phyloP scores from a whole-genome alignment of 805 yeast species.

The Cyberlindnera samutprakarnensis region DNA sequence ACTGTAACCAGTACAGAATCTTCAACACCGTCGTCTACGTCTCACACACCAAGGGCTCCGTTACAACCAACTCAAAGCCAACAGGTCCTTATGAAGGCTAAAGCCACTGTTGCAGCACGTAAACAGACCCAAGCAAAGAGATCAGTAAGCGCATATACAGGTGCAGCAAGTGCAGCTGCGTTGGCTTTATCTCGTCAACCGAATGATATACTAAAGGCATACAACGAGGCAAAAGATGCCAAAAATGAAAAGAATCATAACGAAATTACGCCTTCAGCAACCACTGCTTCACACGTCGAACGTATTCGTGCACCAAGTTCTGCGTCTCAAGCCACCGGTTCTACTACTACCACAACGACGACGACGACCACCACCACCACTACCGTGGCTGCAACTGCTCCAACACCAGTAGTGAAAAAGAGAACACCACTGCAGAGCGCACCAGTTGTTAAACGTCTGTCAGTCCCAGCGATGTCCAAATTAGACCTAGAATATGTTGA shows the following conservation, averaged over 20 bases:
- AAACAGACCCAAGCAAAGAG: slow-evolving; percentile 11
- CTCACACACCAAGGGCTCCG: slow-evolving; percentile 10
- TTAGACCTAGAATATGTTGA: slow-evolving; percentile 54
- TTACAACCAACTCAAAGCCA: slow-evolving; percentile 18
- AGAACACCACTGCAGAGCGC: slow-evolving; percentile 1
- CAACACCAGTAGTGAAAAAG: too few relatives aligned
- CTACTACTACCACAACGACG: slow-evolving; percentile 1
- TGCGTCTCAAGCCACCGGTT: slow-evolving; percentile 5
- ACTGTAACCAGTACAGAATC: slow-evolving; percentile 3
- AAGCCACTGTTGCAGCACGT: slow-evolving; percentile 23
- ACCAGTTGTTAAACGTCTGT: not conserved
- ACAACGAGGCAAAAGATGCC: slow-evolving; percentile 9
- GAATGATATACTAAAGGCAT: slow-evolving; percentile 19
- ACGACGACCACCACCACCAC: slow-evolving; percentile 2
- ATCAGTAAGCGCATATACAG: slow-evolving; percentile 3
- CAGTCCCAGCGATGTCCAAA: slow-evolving; percentile 40
- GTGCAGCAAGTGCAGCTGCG: slow-evolving; percentile 23
- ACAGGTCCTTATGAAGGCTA: slow-evolving; percentile 20
- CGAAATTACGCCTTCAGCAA: slow-evolving; percentile 4
- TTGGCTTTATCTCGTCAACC: slow-evolving; percentile 22
- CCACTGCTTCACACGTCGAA: slow-evolving; percentile 7
- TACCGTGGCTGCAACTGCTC: slow-evolving; percentile 12
- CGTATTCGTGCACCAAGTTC: slow-evolving; percentile 4
- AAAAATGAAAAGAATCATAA: not conserved
- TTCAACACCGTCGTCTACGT: slow-evolving; percentile 4